These are phyloP conservation scores for Diaporthe amygdali DNA, from an alignment of 2,329 filamentous ascomycete species.

Conservation along the genomic window DNA sequence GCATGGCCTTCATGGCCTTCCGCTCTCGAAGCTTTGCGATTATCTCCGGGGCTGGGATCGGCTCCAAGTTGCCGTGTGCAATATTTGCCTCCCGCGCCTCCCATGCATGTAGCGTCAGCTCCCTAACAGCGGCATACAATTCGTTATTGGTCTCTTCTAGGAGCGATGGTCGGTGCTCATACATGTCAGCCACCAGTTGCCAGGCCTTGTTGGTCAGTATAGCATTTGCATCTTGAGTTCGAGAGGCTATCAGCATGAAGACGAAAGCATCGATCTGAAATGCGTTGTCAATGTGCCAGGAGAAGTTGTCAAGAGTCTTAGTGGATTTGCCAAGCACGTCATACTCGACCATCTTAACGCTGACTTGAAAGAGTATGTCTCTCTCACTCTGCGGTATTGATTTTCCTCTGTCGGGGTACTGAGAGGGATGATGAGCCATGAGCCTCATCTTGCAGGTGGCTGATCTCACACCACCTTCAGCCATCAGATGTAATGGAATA, in stretches of 20 bases:
- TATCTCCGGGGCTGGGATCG: slow-evolving; percentile 8
- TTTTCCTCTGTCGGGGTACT: slow-evolving; percentile 27
- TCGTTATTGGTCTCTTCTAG: slow-evolving; percentile 23
- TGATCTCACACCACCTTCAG: slow-evolving; percentile 24
- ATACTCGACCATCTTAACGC: slow-evolving; percentile 29
- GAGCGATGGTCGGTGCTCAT: slow-evolving; percentile 24
- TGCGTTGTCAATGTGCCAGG: slow-evolving; percentile 31
- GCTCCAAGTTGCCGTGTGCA: slow-evolving; percentile 9
- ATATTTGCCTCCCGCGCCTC: slow-evolving; percentile 28
- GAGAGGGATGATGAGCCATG: slow-evolving; percentile 31
- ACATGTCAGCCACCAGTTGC: slow-evolving; percentile 28
- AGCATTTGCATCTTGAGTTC: slow-evolving; percentile 26
- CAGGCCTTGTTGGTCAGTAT: slow-evolving; percentile 27
- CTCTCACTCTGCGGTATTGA: slow-evolving; percentile 30
- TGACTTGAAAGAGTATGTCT: slow-evolving; percentile 29
- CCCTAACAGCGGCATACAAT: slow-evolving; percentile 28
- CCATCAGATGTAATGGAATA: slow-evolving; percentile 38
- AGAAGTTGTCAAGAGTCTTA: slow-evolving; percentile 25
- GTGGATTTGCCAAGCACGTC: slow-evolving; percentile 26
- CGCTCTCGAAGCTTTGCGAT: slow-evolving; percentile 21
- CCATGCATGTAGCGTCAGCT: slow-evolving; percentile 30
- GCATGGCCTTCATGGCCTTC: slow-evolving; percentile 17
- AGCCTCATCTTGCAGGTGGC: slow-evolving; percentile 31
- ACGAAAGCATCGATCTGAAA: slow-evolving; percentile 30
- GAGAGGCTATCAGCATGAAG: slow-evolving; percentile 27